Evolutionary conservation across 768 basidiomycete species (phyloP), one percentile per base, ranked within the genome.

Genomic region (Peribolospora baueri): DNA sequence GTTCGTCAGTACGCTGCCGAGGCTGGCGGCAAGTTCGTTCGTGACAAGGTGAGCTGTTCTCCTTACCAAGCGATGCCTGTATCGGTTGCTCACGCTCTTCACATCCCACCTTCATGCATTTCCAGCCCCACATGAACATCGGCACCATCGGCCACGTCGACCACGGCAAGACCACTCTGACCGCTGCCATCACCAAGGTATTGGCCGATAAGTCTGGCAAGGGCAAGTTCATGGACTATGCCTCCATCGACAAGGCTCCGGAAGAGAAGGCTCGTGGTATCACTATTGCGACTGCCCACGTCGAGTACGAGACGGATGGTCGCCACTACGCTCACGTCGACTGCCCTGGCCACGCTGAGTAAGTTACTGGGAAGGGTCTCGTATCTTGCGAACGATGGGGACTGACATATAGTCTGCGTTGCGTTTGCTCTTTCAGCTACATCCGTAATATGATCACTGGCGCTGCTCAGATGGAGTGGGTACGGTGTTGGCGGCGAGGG

Each of bases 221-320:
- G 51, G 69, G 68, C 55, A 71, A 73, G 66, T 97, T 98, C 71
- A 84, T 90, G 59, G 90, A 88, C 74, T 98, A 98, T 73, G 77
- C 75, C 51, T 79, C 87, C 69, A 98, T 98, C 63, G 93, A 98
- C 82, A 95, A 84, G 74, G 93, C 93, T 7, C 93, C 93, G 3
- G 93, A 98, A 70, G 93, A 98, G 73, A 91, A 87, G 70, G 91
- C 91, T 58, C 85, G 93, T 67, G 93, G 93, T 70, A 98, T 98
- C 70, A 98, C 93, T 58, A 98, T 98, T 70, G 88, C 91, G 69
- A 91, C 93, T 25, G 78, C 93, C 52, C 93, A 98, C 67, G 88
- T 98, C 67, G 93, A 98, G 68, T 98, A 98, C 67, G 88, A 97
- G 74, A 91, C 91, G 42, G 72, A 72, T 39, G 72, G 68, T 43